Evolutionary conservation across 139 green algal species (phyloP).

Genomic region (Zygnema cylindricum): DNA sequence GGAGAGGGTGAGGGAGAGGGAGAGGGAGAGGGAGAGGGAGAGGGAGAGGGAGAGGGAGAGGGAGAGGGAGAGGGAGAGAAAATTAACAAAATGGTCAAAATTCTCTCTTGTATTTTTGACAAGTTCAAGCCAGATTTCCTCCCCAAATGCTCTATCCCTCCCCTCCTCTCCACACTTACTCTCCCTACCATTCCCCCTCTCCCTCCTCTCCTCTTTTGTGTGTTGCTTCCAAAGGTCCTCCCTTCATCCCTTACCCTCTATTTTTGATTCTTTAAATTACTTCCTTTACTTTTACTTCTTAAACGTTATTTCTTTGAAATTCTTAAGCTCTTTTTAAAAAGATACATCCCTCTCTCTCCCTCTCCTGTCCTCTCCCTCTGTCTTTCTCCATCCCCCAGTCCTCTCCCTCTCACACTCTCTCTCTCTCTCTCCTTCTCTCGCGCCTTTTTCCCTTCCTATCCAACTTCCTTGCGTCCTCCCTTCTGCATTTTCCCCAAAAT

Average conservation of each 20-base stretch:
- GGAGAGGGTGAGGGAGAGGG: neutral
- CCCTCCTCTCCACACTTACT: too few relatives aligned
- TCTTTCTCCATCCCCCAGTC: neutral
- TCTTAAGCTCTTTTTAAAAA: too few relatives aligned
- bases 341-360: neutral
- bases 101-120: too few relatives aligned
- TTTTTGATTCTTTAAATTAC: neutral
- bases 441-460: neutral
- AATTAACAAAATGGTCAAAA: too few relatives aligned
- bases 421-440: neutral
- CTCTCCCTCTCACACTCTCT: neutral
- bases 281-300: too few relatives aligned
- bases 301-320: too few relatives aligned
- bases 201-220: too few relatives aligned
- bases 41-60: neutral
- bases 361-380: neutral
- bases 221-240: too few relatives aligned
- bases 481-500: neutral
- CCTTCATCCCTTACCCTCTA: neutral
- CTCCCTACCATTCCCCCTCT: too few relatives aligned
- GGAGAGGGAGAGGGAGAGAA: neutral
- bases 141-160: too few relatives aligned
- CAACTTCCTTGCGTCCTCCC: neutral
- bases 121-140: too few relatives aligned
- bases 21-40: neutral